Conservation (phyloP, 805 yeast species). For the Schwanniomyces polymorphus region DNA sequence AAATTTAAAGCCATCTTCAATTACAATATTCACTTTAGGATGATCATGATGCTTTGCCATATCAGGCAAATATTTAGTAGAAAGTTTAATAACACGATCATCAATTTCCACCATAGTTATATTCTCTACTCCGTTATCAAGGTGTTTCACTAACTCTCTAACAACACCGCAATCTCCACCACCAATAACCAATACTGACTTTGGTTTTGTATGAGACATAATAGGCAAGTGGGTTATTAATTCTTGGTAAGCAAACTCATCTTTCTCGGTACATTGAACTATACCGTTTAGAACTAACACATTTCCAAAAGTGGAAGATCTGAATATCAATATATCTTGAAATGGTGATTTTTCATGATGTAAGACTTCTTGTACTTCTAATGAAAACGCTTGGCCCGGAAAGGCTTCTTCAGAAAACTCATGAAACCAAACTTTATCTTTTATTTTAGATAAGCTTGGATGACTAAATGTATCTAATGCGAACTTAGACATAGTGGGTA, state of each 20-base stretch:
- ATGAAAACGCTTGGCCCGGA: conserved; percentile 84
- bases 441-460: conserved; percentile 23
- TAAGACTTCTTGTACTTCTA: conserved; percentile 64
- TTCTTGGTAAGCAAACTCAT: conserved; percentile 93
- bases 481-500: neutral
- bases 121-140: conserved; percentile 49
- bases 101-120: conserved; percentile 89
- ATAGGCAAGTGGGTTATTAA: conserved; percentile 84
- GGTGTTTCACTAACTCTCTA: conserved; percentile 81
- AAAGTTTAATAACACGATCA: conserved; percentile 71
- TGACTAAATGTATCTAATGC: conserved; percentile 24
- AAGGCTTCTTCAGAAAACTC: conserved; percentile 70
- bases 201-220: conserved; percentile 74
- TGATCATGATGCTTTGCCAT: conserved; percentile 71
- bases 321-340: conserved; percentile 82
- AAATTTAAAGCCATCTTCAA: conserved; percentile 84
- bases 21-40: conserved; percentile 62
- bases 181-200: conserved; percentile 80
- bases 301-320: conserved; percentile 76
- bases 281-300: conserved; percentile 89
- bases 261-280: conserved; percentile 87
- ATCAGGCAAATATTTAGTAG: conserved; percentile 69
- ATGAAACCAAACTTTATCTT: conserved; percentile 65
- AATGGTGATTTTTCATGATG: conserved; percentile 66
- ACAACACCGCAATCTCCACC: conserved; percentile 97